These are phyloP conservation scores for Bolboschoenus planiculmis DNA, from an alignment of 176 grass and related monocot genomes.

Conservation along the genomic window DNA sequence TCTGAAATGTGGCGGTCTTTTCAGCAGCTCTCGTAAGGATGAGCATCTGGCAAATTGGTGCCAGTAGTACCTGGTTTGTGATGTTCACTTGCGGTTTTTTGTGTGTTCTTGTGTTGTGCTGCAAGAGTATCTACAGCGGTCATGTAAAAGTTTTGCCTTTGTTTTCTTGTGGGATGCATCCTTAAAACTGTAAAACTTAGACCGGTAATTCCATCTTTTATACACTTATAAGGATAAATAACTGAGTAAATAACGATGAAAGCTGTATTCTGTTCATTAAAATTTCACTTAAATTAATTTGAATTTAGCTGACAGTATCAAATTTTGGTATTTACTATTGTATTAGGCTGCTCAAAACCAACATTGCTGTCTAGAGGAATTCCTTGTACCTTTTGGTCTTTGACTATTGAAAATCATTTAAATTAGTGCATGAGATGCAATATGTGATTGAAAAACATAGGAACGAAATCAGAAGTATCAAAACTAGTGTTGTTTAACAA, in stretches of 20 bases:
- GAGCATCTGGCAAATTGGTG: constrained; percentile 91
- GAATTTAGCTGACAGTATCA: not conserved
- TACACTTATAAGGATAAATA: not conserved
- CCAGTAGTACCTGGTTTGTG: constrained; percentile 3
- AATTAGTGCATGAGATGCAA: not conserved
- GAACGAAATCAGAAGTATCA: not conserved
- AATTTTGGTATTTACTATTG: not conserved
- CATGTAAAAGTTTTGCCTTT: not conserved
- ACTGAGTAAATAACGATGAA: not conserved
- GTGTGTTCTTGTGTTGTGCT: not conserved
- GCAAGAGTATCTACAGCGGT: not conserved
- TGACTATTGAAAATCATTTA: not conserved
- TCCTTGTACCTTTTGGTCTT: not conserved
- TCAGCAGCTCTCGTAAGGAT: constrained; percentile 68
- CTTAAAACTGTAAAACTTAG: not conserved
- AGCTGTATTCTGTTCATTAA: not conserved
- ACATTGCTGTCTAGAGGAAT: not conserved
- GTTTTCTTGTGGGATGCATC: not conserved
- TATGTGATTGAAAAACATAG: not conserved
- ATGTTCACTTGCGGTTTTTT: constrained; percentile 10
- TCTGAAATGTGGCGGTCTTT: constrained; percentile 70
- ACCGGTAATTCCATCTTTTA: not conserved
- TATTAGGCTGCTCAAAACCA: not conserved
- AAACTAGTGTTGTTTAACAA: no score
- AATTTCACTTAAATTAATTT: not conserved